These are phyloP conservation scores for Ceratobasidium sp. DNA, from an alignment of 1,284 basidiomycete species.

Conservation along the genomic window DNA sequence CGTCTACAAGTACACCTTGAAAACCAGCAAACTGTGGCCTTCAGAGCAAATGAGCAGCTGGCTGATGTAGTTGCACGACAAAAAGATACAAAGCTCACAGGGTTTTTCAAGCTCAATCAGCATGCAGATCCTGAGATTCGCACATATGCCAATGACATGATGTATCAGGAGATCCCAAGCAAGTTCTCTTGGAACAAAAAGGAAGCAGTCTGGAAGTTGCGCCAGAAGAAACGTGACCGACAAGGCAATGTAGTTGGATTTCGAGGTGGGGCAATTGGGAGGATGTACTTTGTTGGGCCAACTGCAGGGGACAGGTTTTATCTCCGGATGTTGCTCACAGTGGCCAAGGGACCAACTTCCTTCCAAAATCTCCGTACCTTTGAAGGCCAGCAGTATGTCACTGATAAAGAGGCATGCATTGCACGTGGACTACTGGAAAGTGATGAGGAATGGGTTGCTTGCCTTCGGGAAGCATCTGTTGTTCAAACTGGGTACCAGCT, in stretches of 20 bases:
- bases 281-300: conserved; percentile 59
- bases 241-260: background rate
- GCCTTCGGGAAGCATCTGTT: conserved; percentile 60
- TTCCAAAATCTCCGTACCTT: conserved; percentile 56
- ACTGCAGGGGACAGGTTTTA: conserved; percentile 59
- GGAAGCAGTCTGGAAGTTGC: conserved; percentile 53
- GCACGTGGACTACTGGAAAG: conserved; percentile 62
- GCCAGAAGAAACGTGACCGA: conserved; percentile 40
- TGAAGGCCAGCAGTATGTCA: conserved; percentile 51
- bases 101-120: conserved; percentile 62
- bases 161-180: conserved; percentile 63
- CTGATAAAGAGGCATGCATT: conserved; percentile 59
- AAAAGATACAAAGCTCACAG: conserved; percentile 57
- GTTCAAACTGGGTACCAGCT: conserved; percentile 61
- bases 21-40: conserved; percentile 58
- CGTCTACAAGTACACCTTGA: conserved; percentile 60
- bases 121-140: conserved; percentile 51
- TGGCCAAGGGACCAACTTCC: conserved; percentile 57
- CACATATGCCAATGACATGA: conserved; percentile 53
- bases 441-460: conserved; percentile 62
- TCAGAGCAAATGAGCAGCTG: conserved; percentile 55
- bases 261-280: conserved; percentile 56
- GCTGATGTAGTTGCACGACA: conserved; percentile 52
- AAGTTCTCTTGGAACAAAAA: conserved; percentile 51
- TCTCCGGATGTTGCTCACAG: conserved; percentile 58